Percentiles rank a stretch among this genome's conserved stretches.
Evolutionary conservation across 495 filamentous ascomycete species (phyloP).

Genomic region (Aspergillus avenaceus): DNA sequence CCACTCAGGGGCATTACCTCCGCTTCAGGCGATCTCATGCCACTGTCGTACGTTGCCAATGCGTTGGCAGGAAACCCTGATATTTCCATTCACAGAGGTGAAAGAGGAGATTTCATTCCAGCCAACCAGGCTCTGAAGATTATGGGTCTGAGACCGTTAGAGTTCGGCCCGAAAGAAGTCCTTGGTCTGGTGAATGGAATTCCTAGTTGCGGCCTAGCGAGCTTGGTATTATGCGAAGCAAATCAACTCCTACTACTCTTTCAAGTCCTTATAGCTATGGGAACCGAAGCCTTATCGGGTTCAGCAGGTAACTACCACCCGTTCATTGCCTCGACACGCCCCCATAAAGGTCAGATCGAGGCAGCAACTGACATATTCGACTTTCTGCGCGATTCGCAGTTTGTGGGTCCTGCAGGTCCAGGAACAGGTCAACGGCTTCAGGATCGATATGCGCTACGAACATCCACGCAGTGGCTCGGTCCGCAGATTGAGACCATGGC

Average conservation of each 20-base stretch:
- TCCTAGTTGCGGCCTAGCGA: conserved; percentile 50
- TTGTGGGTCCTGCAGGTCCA: too few relatives aligned
- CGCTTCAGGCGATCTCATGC: conserved; percentile 59
- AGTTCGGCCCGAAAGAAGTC: conserved; percentile 47
- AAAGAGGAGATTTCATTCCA: conserved; percentile 7
- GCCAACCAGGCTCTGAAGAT: conserved; percentile 20
- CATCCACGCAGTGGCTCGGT: conserved; percentile 61
- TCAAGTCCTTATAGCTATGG: conserved; percentile 52
- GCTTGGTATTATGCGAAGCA: conserved; percentile 53
- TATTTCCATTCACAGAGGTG: conserved; percentile 17
- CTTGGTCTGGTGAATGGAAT: conserved; percentile 67
- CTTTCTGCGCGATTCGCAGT: too few relatives aligned
- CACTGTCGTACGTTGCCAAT: conserved; percentile 58
- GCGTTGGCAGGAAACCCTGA: conserved; percentile 54
- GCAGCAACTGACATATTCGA: conserved; percentile 52
- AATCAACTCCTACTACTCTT: conserved; percentile 53
- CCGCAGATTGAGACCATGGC: conserved; percentile 59
- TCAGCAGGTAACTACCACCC: conserved; percentile 45
- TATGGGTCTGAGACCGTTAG: too few relatives aligned
- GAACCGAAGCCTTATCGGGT: conserved; percentile 50
- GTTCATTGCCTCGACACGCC: conserved; percentile 56
- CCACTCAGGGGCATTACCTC: conserved; percentile 59
- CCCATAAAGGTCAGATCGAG: conserved; percentile 57
- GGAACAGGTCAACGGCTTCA: too few relatives aligned
- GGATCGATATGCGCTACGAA: conserved; percentile 60